A percentile compares a stretch with the other conserved stretches of the same genome.
These are phyloP conservation scores for Asterophora parasitica DNA, from an alignment of 768 basidiomycete genomes.

Conservation along the genomic window DNA sequence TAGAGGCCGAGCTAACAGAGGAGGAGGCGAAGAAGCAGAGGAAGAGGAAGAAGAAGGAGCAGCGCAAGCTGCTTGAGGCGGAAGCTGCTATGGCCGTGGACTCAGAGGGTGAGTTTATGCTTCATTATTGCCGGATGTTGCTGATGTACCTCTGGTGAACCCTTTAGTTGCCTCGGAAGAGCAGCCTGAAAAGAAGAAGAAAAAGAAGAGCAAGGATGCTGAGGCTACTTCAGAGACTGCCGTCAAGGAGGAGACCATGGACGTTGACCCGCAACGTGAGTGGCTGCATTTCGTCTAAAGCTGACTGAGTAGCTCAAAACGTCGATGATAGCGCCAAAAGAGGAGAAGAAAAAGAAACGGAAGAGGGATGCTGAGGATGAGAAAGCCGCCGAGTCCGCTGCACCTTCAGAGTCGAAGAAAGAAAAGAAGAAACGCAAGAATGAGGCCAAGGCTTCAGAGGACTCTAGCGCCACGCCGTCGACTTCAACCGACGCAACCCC, in stretches of 20 bases:
- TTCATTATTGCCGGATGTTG: neutral
- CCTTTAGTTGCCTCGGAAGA: neutral
- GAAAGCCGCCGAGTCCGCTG: slow-evolving; percentile 5
- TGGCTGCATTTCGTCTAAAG: neutral
- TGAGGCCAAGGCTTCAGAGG: slow-evolving; percentile 21
- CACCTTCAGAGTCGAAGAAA: slow-evolving; percentile 30
- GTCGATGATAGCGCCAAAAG: slow-evolving; percentile 15
- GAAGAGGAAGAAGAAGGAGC: slow-evolving; percentile 21
- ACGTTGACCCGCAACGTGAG: slow-evolving; percentile 22
- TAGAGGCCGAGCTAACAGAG: neutral
- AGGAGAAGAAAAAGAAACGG: slow-evolving; percentile 38
- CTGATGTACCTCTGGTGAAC: too few relatives aligned
- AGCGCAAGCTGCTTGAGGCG: slow-evolving; percentile 13
- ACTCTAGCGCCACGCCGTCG: slow-evolving; percentile 14
- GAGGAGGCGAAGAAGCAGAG: slow-evolving; percentile 21
- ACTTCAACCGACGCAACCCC: slow-evolving; percentile 9
- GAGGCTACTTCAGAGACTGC: neutral
- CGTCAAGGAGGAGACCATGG: slow-evolving; percentile 17
- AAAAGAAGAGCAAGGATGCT: slow-evolving; percentile 26
- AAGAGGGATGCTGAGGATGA: slow-evolving; percentile 32
- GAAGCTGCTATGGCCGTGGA: slow-evolving; percentile 11
- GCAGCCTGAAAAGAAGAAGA: slow-evolving; percentile 19
- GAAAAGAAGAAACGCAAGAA: slow-evolving; percentile 40
- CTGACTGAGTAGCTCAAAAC: neutral
- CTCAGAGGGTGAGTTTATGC: slow-evolving; percentile 18